Base-by-base conservation (phyloP, 1,139 yeast genomes). In the Blastobotrys arbuscula region DNA sequence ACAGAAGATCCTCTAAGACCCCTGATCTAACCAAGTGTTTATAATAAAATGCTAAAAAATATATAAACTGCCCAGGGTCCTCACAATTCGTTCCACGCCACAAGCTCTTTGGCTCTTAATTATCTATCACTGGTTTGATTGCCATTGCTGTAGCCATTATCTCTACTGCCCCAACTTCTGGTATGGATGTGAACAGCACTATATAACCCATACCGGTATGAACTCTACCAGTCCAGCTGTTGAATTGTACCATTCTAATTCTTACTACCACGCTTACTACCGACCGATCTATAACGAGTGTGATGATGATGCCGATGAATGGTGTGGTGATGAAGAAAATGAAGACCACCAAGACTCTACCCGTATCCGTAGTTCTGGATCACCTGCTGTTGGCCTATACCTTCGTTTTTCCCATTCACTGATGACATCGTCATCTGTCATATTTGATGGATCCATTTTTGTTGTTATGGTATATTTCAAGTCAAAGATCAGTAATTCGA, bases 361-460 rank as follows among this genome's bases (percentile, higher is more conserved):
- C 38, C 38, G 10, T 34, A 3, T 8, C 38, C 38, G 96, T 44
- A 88, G 69, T 5, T 68, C 80, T 2, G 96, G 95, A 56, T 84
- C 90, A 13, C 49, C 49, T 13, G 45, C 39, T 10, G 10, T 26
- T 5, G 45, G 49, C 7, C 21, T 16, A 15, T 46, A 46, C 20
- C 45, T 9, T 9, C 45, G 28, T 28, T 34, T 30, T 34, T 47
- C 50, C 46, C 47, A 43, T 43, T 47, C 47, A 13, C 39, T 30
- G 18, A 42, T 42, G 19, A 42, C 18, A 12, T 42, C 19, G 21
- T 42, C 45, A 13, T 42, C 45, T 10, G 23, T 28, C 33, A 23
- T 39, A 19, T 9, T 34, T n/a, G 18, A 4, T 34, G 38, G 38
- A 23, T 39, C 44, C 24, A 40, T 28, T 10, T 37, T 37, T 37